Conservation (phyloP, 2,329 filamentous ascomycete species). For the Fusarium chlamydosporum region DNA sequence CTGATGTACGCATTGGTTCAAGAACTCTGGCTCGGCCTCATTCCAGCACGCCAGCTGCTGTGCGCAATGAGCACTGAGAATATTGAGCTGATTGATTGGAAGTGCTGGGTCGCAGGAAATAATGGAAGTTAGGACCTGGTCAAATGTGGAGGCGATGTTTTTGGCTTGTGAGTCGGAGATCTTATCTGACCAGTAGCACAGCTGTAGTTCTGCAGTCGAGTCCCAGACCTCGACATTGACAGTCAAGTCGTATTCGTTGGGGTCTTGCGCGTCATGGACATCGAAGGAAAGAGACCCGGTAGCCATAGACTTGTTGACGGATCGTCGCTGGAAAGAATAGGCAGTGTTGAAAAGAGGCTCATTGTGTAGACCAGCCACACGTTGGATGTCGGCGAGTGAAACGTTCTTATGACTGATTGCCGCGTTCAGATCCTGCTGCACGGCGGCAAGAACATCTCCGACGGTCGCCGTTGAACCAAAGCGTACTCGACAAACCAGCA, state of each 20-base stretch:
- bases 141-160: slow-evolving; percentile 41
- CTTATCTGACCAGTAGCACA: slow-evolving; percentile 47
- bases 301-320: slow-evolving; percentile 30
- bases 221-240: slow-evolving; percentile 47
- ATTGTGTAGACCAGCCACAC: slow-evolving; percentile 1
- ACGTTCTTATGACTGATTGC: slow-evolving; percentile 28
- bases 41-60: slow-evolving; percentile 50
- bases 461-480: slow-evolving; percentile 4
- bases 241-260: slow-evolving; percentile 44
- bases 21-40: slow-evolving; percentile 6
- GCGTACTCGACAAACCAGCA: slow-evolving; percentile 29
- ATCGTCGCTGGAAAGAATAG: slow-evolving; percentile 43
- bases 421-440: slow-evolving; percentile 16
- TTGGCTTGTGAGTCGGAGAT: slow-evolving; percentile 38
- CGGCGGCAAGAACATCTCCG: not conserved
- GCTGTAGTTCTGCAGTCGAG: slow-evolving; percentile 32
- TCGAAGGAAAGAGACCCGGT: slow-evolving; percentile 34
- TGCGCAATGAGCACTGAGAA: slow-evolving; percentile 22
- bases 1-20: slow-evolving; percentile 58
- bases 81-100: slow-evolving; percentile 40
- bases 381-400: slow-evolving; percentile 30
- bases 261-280: slow-evolving; percentile 30
- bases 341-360: slow-evolving; percentile 43
- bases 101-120: not conserved
- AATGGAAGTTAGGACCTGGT: slow-evolving; percentile 35